Evolutionary conservation across 495 filamentous ascomycete species (phyloP), one percentile per base, ranked within the genome.

Genomic region (Tuber borchii): DNA sequence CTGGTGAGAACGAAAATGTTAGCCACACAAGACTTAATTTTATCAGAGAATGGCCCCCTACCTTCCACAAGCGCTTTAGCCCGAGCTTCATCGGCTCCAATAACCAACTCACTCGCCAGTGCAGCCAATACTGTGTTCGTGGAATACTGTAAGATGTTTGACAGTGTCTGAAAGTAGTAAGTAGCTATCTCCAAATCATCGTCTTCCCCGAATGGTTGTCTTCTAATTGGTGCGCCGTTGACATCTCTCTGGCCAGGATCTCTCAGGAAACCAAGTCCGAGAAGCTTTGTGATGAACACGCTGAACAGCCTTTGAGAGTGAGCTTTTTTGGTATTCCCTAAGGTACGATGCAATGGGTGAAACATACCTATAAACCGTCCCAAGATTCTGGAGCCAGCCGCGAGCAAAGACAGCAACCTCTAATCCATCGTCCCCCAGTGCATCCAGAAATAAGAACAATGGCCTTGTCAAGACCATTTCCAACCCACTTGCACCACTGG

Each of bases 371-470:
- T 90, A 88, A 78, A 93, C 85, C n/a, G 87, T 88, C 69, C 90
- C 85, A 26, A 96, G 85, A 69, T 88, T 92, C 79, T 92, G 90
- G 12, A 99, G 85, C 95, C 95, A 99, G 61, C 88, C 89, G 76
- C 91, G 89, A 34, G 92, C 89, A 73, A 91, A 91, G 82, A 92
- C 89, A 48, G 90, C 93, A 44, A 92, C 82, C 80, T 94, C 93
- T 17, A 89, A 90, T 39, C 88, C 88, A 78, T 91, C 91, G 72
- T 95, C 91, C 34, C 87, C 83, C 0, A 97, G 86, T 17, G 91
- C 88, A 83, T 98, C 95, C 46, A 98, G 86, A 76, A 96, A 87
- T 44, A 97, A 85, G 74, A 97, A 91, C 45, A 97, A 83, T 1
- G 95, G 95, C 26, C 93, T 88, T 10, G 92, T 91, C 69, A 98